phyloP scores from a whole-genome alignment of 352 stramenopile species.

The Phytopythium chamaehyphon region DNA sequence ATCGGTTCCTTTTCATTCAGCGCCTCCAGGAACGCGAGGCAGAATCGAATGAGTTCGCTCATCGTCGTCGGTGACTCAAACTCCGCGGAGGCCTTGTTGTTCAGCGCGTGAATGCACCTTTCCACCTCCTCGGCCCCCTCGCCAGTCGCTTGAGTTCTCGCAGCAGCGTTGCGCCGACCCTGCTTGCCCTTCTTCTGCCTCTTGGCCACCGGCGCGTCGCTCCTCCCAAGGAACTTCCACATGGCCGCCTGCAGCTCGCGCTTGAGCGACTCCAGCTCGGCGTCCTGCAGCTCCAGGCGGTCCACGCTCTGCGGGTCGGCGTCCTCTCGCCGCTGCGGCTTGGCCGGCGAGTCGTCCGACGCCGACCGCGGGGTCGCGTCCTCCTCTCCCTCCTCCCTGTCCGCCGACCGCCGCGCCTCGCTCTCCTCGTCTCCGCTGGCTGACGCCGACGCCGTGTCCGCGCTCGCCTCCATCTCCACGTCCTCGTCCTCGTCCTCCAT shows the following conservation, averaged over 20 bases:
- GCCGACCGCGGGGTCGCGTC: conserved; percentile 6
- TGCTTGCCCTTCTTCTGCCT: conserved; percentile 68
- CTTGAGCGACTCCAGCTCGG: conserved; percentile 40
- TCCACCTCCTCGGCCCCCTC: conserved; percentile 24
- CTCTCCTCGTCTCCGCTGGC: conserved; percentile 2
- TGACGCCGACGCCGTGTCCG: too few species aligned
- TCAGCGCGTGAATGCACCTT: conserved; percentile 29
- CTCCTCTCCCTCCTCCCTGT: conserved; percentile 10
- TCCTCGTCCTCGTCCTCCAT: conserved; percentile 25
- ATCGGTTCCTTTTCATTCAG: conserved; percentile 40
- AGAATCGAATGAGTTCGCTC: conserved; percentile 40
- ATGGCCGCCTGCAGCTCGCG: conserved; percentile 31
- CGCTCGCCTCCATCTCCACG: conserved; percentile 10
- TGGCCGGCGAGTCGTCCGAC: conserved; percentile 9
- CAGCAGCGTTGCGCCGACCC: conserved; percentile 14
- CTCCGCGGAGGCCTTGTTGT: conserved; percentile 31
- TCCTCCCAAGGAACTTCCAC: conserved; percentile 23
- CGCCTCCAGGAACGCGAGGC: conserved; percentile 30
- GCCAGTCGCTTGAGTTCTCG: not conserved
- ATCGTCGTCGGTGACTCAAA: conserved; percentile 23
- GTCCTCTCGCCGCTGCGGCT: conserved; percentile 1
- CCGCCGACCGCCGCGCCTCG: not conserved
- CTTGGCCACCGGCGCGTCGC: conserved; percentile 33
- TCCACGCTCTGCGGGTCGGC: conserved; percentile 10
- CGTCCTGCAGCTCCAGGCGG: conserved; percentile 24